Conservation (phyloP, 2,329 filamentous ascomycete species). For the Fusarium concolor region DNA sequence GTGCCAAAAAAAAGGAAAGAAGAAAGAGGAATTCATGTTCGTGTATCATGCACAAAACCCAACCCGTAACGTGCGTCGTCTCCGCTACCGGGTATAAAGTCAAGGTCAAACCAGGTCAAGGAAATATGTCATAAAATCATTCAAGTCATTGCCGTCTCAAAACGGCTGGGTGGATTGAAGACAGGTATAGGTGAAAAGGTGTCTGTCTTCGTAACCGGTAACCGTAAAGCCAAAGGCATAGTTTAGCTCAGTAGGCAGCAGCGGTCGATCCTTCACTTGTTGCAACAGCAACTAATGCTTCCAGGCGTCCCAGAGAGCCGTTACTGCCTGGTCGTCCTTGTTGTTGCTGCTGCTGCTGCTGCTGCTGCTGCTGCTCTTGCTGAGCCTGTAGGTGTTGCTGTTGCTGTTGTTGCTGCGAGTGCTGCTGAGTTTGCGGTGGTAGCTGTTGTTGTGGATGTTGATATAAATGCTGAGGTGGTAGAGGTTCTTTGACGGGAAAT, state of each 20-base stretch:
- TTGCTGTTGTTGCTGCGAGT: slow-evolving; percentile 29
- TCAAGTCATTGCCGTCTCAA: slow-evolving; percentile 38
- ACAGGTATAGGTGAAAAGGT: too few relatives aligned
- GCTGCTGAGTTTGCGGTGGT: slow-evolving; percentile 27
- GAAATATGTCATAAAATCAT: slow-evolving; percentile 43
- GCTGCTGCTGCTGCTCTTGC: slow-evolving; percentile 9
- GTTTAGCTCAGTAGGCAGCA: slow-evolving; percentile 51
- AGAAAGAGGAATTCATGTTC: slow-evolving; percentile 21
- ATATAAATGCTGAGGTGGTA: slow-evolving; percentile 46
- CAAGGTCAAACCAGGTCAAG: slow-evolving; percentile 15
- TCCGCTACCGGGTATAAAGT: slow-evolving; percentile 34
- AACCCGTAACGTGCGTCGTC: slow-evolving; percentile 38
- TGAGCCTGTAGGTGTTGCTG: slow-evolving; percentile 44
- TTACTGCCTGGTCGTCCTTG: slow-evolving; percentile 47
- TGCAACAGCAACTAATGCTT: slow-evolving; percentile 59
- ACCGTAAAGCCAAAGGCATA: neutral
- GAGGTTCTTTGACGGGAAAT: slow-evolving; percentile 57
- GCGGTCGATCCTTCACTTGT: slow-evolving; percentile 59
- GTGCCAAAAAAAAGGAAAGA: slow-evolving; percentile 8
- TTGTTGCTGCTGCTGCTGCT: slow-evolving; percentile 34
- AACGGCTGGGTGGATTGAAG: neutral
- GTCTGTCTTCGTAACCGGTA: neutral
- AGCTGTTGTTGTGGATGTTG: slow-evolving; percentile 18
- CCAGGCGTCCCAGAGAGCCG: slow-evolving; percentile 54
- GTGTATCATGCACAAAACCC: slow-evolving; percentile 41